Percentiles rank a stretch among this genome's conserved stretches.
Evolutionary conservation across 2,329 filamentous ascomycete species (phyloP).

Genomic region (Pyrenochaeta sp.): DNA sequence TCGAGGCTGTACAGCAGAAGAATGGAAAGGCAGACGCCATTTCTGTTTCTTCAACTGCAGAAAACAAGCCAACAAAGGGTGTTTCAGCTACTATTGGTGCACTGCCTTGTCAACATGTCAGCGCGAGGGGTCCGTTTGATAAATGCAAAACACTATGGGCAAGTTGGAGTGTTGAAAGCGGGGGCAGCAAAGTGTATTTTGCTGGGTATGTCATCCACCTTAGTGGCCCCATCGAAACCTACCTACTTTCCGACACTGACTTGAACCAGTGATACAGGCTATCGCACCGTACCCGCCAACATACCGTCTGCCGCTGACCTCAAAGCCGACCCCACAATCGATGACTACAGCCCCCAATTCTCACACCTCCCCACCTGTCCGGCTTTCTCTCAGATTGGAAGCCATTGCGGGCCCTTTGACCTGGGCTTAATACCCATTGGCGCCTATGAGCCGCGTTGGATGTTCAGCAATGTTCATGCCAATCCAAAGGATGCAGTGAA

Average conservation of each 20-base stretch:
- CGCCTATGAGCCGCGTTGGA: slow-evolving; percentile 76
- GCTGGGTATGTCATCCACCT: slow-evolving; percentile 59
- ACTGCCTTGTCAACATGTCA: slow-evolving; percentile 85
- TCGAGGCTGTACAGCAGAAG: slow-evolving; percentile 55
- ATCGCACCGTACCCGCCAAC: slow-evolving; percentile 75
- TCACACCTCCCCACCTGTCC: slow-evolving; percentile 75
- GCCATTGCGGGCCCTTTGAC: slow-evolving; percentile 84
- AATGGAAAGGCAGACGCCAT: slow-evolving; percentile 4
- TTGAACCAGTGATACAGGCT: slow-evolving; percentile 79
- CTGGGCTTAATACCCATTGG: slow-evolving; percentile 93
- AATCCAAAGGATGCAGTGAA: slow-evolving; percentile 88
- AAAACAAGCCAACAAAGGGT: slow-evolving; percentile 2
- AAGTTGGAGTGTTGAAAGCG: slow-evolving; percentile 81
- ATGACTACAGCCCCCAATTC: slow-evolving; percentile 77
- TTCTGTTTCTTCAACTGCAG: slow-evolving; percentile 12
- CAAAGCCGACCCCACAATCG: slow-evolving; percentile 45
- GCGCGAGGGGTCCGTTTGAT: slow-evolving; percentile 73
- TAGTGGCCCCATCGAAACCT: not conserved
- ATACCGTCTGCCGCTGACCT: slow-evolving; percentile 58
- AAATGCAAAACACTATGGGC: slow-evolving; percentile 83
- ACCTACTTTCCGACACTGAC: not conserved
- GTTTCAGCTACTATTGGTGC: slow-evolving; percentile 79
- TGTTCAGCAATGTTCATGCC: slow-evolving; percentile 85
- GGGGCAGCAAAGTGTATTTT: slow-evolving; percentile 83
- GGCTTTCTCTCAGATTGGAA: slow-evolving; percentile 84